Evolutionary conservation across 306 rosid genomes (phyloP), one percentile per base, ranked within the genome.

Genomic region (Delonix regia): DNA sequence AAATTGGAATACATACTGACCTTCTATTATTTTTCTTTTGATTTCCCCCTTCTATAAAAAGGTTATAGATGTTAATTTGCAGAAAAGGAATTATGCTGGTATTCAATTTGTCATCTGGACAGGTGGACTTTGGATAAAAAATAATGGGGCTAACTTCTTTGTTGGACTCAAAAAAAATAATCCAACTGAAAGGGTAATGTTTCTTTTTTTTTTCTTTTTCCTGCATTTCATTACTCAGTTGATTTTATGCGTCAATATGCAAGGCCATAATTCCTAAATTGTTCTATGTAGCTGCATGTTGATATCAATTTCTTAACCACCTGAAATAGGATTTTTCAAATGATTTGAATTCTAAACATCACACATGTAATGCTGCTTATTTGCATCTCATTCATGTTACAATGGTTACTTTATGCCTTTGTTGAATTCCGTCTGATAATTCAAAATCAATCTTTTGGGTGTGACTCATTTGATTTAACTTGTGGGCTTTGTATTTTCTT

Each of bases 61-160:
- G 78, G 33, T 74, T 25, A 73, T 75, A 24, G 81, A 83, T 59
- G 65, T 83, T 70, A 75, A 79, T 62, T 38, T 79, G 63, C 83
- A 83, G 78, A 52, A 75, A 79, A 79, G 42, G 76, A 79, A 69
- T 52, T 74, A 75, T 27, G 59, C 48, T 30, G 81, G 81, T 59
- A 69, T 83, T 78, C 86, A 75, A 55, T 83, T 83, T 79, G 71
- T 83, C 44, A 79, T 83, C 69, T 83, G 83, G 83, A 59, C 70
- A 18, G 55, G 78, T 30, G 81, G 83, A 25, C 24, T 82, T 69
- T 83, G 86, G 86, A 79, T 83, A 0, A 83, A 83, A 75, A 80
- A 83, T 71, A 79, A 75, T 19, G 86, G 81, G n/a, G 55, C 56
- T 53, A 83, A 83, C 52, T 83, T 83, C 86, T 51, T 33, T 61